Evolutionary conservation across 768 basidiomycete species (phyloP).

Genomic region (Tulasnella sp.): DNA sequence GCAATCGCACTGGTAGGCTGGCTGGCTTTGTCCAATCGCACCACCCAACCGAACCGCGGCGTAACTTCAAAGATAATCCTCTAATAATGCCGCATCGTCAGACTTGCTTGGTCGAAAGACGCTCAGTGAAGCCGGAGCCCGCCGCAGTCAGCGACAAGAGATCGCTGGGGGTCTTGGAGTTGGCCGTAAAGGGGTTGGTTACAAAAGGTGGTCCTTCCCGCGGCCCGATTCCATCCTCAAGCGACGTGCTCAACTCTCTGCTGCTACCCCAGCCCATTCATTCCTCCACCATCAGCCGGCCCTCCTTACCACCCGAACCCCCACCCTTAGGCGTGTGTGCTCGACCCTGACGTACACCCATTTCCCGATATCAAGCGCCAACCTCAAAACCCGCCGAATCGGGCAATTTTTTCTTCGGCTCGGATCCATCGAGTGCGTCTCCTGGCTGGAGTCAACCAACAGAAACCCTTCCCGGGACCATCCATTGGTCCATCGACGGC

Average conservation of each 20-base stretch:
- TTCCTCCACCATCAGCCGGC: not conserved
- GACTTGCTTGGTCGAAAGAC: not conserved
- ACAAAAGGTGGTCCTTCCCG: not conserved
- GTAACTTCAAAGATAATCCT: not conserved
- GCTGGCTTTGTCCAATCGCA: not conserved
- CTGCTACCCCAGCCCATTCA: not conserved
- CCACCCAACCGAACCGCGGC: not conserved
- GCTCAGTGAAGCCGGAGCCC: not conserved
- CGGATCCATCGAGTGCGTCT: slow-evolving; percentile 4
- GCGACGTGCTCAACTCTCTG: not conserved
- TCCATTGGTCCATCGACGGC: not conserved
- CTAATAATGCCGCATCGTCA: not conserved
- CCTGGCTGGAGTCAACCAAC: not conserved
- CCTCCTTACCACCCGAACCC: not conserved
- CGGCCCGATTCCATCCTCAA: slow-evolving; percentile 2
- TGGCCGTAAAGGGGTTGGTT: not conserved
- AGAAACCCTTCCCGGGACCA: not conserved
- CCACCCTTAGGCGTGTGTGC: not conserved
- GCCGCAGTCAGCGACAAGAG: not conserved
- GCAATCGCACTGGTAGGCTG: not conserved
- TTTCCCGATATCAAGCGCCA: not conserved
- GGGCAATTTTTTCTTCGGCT: not conserved
- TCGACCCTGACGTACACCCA: not conserved
- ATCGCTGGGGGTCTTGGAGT: not conserved
- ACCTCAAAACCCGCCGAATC: not conserved